Percentiles rank a stretch among this genome's conserved stretches.
Evolutionary conservation across 73 alveolate species (phyloP).

Genomic region (Durusdinium trenchii): DNA sequence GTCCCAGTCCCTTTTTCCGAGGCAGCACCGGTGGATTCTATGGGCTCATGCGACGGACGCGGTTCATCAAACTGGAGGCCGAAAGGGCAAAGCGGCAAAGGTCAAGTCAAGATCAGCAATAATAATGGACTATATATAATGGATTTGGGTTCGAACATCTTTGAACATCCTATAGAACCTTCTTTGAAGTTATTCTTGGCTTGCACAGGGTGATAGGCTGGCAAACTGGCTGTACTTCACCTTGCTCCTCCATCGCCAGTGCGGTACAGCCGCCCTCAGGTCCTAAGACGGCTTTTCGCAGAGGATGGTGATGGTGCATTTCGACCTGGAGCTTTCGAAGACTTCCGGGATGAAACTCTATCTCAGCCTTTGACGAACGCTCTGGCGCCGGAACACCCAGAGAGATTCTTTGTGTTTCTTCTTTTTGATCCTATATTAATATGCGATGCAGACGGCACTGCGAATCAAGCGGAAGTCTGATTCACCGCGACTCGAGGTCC

Average conservation of each 20-base stretch:
- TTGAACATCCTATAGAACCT: not conserved
- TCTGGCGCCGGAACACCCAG: conserved; percentile 34
- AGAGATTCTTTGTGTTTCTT: too few relatives aligned
- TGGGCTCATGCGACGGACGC: conserved; percentile 94
- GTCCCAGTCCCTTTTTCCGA: too few relatives aligned
- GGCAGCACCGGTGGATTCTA: conserved; percentile 95
- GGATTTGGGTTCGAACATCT: not conserved
- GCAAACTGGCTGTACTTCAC: not conserved
- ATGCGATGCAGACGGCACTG: too few relatives aligned
- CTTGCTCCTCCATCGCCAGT: too few relatives aligned
- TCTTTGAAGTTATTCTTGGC: not conserved
- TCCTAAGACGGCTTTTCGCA: conserved; percentile 73
- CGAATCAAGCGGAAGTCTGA: too few relatives aligned
- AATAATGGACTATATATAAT: too few relatives aligned
- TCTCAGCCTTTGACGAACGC: conserved; percentile 90
- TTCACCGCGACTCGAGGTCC: not conserved
- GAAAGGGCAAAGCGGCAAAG: not conserved
- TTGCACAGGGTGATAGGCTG: not conserved
- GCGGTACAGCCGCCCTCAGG: not conserved
- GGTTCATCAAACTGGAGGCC: conserved; percentile 85
- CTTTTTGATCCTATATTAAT: too few relatives aligned
- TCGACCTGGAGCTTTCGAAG: conserved; percentile 75
- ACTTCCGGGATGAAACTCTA: conserved; percentile 69
- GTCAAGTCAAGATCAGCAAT: not conserved
- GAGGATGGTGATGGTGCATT: conserved; percentile 76